Percentiles rank a stretch among this genome's conserved stretches.
phyloP scores from a whole-genome alignment of 257 asterid species.

The Dorcoceras hygrometricum region DNA sequence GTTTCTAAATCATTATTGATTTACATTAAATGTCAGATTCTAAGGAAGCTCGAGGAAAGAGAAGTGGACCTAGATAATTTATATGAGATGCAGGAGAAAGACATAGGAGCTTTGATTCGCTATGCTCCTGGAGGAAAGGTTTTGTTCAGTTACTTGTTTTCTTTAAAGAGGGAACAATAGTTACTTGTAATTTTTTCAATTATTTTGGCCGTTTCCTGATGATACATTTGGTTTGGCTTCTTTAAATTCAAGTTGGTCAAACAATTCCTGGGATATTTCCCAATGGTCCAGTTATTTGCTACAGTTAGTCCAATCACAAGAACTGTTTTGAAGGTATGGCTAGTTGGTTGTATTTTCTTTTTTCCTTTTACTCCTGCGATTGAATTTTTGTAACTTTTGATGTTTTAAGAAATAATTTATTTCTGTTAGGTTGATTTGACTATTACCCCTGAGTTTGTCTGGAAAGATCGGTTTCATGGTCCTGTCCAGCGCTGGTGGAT shows the following conservation, averaged over 20 bases:
- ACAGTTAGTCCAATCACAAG: conserved; percentile 98
- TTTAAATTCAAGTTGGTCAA: conserved; percentile 64
- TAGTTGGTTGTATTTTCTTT: conserved; percentile 24
- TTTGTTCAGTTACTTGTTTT: conserved; percentile 24
- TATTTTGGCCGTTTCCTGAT: conserved; percentile 12
- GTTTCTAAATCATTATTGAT: background rate
- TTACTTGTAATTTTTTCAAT: too few species aligned
- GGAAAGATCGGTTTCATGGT: conserved; percentile 99
- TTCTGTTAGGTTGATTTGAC: conserved; percentile 75
- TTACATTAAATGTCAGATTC: conserved; percentile 46
- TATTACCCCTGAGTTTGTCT: conserved; percentile 70
- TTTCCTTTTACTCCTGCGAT: conserved; percentile 16
- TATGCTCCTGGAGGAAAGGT: conserved; percentile 98
- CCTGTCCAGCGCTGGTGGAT: conserved; percentile 97
- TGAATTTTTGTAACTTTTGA: conserved; percentile 18
- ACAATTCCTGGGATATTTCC: conserved; percentile 79
- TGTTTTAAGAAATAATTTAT: conserved; percentile 20
- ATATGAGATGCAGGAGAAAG: conserved; percentile 85
- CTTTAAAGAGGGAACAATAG: conserved; percentile 17
- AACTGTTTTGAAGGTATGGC: conserved; percentile 90
- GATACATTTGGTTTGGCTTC: conserved; percentile 25
- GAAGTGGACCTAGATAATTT: conserved; percentile 76
- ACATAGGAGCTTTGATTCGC: conserved; percentile 91
- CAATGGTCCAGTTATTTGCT: conserved; percentile 80
- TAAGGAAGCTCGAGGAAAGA: conserved; percentile 93